Evolutionary conservation across 1,284 basidiomycete species (phyloP).

Genomic region (Ceratobasidium sp.): DNA sequence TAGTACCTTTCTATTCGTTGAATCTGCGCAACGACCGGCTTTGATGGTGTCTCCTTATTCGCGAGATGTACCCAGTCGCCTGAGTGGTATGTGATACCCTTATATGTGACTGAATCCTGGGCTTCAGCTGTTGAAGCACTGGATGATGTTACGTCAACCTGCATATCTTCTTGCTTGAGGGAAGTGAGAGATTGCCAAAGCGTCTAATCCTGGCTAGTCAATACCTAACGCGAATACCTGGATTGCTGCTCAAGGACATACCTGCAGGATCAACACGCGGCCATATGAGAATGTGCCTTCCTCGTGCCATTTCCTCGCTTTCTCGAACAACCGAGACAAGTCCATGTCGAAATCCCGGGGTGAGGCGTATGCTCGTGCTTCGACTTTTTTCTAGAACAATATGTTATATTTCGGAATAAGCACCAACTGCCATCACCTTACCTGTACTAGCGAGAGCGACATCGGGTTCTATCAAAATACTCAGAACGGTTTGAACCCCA

Average conservation of each 20-base stretch:
- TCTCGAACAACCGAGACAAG: conserved; percentile 86
- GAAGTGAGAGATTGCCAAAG: conserved; percentile 82
- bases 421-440: conserved; percentile 54
- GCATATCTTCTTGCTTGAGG: conserved; percentile 50
- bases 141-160: conserved; percentile 66
- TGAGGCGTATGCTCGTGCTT: conserved; percentile 69
- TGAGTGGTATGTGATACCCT: conserved; percentile 80
- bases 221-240: neutral
- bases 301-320: conserved; percentile 81
- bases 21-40: conserved; percentile 92
- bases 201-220: conserved; percentile 62
- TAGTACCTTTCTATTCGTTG: conserved; percentile 31
- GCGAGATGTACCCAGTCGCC: conserved; percentile 94
- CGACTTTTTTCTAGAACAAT: conserved; percentile 66
- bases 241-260: conserved; percentile 58
- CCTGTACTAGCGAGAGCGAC: conserved; percentile 77
- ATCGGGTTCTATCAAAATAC: conserved; percentile 63
- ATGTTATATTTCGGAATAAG: neutral
- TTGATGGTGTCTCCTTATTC: conserved; percentile 90
- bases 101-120: conserved; percentile 86
- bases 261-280: conserved; percentile 83
- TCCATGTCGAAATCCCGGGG: conserved; percentile 88
- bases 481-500: neutral
- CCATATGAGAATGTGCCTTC: conserved; percentile 79
- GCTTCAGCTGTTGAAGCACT: conserved; percentile 71